These are phyloP conservation scores for Bruguiera hainesii DNA, from an alignment of 441 rosid genomes.

Conservation along the genomic window DNA sequence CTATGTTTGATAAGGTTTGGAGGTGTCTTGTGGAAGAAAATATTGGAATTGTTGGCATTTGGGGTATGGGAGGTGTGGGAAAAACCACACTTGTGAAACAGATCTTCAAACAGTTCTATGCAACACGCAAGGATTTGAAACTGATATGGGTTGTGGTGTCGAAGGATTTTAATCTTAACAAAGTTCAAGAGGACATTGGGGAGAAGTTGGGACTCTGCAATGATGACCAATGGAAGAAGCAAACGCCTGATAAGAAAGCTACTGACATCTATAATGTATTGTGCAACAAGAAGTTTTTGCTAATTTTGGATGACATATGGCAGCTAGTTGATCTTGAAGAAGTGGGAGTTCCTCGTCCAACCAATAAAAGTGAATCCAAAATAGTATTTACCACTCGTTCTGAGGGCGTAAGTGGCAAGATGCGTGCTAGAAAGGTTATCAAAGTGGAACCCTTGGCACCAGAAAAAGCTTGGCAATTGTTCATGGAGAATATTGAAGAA, in stretches of 20 bases:
- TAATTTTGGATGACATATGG: slow-evolving; percentile 30
- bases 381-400: slow-evolving; percentile 27
- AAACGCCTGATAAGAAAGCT: slow-evolving; percentile 20
- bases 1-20: neutral
- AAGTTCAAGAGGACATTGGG: slow-evolving; percentile 33
- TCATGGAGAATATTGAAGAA: too few species aligned
- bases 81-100: too few species aligned
- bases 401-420: slow-evolving; percentile 32
- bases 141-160: too few species aligned
- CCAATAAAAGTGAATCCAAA: slow-evolving; percentile 19
- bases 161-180: slow-evolving; percentile 25
- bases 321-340: slow-evolving; percentile 18
- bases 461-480: too few species aligned
- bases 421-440: slow-evolving; percentile 26
- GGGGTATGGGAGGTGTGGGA: too few species aligned
- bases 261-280: neutral
- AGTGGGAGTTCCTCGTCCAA: slow-evolving; percentile 25
- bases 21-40: too few species aligned
- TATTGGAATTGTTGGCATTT: too few species aligned
- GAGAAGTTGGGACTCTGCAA: slow-evolving; percentile 29
- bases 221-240: slow-evolving; percentile 28
- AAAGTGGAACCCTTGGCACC: slow-evolving; percentile 29
- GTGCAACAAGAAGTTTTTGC: slow-evolving; percentile 9
- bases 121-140: too few species aligned
- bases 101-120: too few species aligned